These are phyloP conservation scores for Xerocomellus dryophilus DNA, from an alignment of 768 basidiomycete genomes.

Conservation along the genomic window DNA sequence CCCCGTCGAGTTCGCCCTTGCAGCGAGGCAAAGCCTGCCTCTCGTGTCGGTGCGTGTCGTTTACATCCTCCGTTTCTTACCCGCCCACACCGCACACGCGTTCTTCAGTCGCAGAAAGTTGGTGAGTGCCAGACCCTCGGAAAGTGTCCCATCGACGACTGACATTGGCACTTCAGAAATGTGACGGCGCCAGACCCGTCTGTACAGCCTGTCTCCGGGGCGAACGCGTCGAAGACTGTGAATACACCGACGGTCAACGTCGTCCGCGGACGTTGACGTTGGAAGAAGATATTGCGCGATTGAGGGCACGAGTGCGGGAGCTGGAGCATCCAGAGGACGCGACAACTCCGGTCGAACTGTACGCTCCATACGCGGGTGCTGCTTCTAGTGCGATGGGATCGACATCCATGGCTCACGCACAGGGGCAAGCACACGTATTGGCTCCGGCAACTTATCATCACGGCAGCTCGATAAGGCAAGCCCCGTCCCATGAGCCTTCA, in stretches of 20 bases:
- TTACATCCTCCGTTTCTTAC: background rate
- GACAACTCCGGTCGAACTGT: constrained; percentile 47
- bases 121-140: constrained; percentile 24
- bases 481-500: background rate
- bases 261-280: constrained; percentile 58
- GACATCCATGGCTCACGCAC: background rate
- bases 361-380: constrained; percentile 43
- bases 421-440: background rate
- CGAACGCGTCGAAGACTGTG: constrained; percentile 64
- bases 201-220: constrained; percentile 62
- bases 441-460: background rate
- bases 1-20: constrained; percentile 21
- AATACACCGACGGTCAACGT: constrained; percentile 63
- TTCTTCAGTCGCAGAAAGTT: constrained; percentile 46
- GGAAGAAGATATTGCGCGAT: constrained; percentile 54
- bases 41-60: constrained; percentile 44
- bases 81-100: background rate
- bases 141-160: background rate
- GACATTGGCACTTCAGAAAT: constrained; percentile 45
- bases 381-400: background rate
- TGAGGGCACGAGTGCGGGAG: constrained; percentile 57
- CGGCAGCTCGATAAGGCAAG: background rate
- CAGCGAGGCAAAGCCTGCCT: constrained; percentile 52
- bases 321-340: constrained; percentile 51
- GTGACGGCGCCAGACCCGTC: constrained; percentile 60